Conservation (phyloP, 495 filamentous ascomycete genomes). For the Penicillium mononematosum region DNA sequence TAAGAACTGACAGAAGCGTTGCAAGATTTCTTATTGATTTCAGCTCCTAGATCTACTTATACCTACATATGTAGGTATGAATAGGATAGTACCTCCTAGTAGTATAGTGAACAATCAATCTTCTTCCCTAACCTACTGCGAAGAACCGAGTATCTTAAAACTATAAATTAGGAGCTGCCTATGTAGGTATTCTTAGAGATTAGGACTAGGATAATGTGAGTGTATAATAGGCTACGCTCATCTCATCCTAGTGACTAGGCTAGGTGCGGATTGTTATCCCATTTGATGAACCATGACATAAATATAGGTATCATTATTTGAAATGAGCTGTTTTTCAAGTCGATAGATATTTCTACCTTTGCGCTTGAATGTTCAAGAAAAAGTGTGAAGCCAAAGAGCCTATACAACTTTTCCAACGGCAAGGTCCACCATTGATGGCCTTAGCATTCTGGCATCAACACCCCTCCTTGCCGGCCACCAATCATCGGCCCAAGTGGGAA, state of each 20-base stretch:
- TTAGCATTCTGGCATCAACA: conserved; percentile 10
- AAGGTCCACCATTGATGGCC: neutral
- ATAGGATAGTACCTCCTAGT: neutral
- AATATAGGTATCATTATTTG: neutral
- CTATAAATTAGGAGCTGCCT: neutral
- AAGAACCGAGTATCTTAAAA: neutral
- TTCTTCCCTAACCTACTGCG: neutral
- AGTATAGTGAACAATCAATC: neutral
- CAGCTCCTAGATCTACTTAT: neutral
- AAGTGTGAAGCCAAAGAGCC: neutral
- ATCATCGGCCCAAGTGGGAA: conserved; percentile 21
- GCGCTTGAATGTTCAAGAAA: neutral
- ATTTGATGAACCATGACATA: neutral
- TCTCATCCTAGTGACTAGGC: too few species aligned
- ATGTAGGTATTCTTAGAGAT: too few species aligned
- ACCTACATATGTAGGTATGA: neutral
- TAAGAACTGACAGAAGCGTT: neutral
- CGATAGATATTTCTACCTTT: neutral
- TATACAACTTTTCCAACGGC: neutral
- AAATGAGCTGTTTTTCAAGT: neutral
- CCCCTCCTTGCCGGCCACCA: conserved; percentile 24
- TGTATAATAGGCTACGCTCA: too few species aligned
- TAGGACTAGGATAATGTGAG: neutral
- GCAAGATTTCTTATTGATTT: neutral
- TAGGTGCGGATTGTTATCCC: neutral